Percentiles rank a stretch among this genome's conserved stretches.
These are phyloP conservation scores for Geoglossum cookeanum DNA, from an alignment of 2,329 filamentous ascomycete species.

Conservation along the genomic window DNA sequence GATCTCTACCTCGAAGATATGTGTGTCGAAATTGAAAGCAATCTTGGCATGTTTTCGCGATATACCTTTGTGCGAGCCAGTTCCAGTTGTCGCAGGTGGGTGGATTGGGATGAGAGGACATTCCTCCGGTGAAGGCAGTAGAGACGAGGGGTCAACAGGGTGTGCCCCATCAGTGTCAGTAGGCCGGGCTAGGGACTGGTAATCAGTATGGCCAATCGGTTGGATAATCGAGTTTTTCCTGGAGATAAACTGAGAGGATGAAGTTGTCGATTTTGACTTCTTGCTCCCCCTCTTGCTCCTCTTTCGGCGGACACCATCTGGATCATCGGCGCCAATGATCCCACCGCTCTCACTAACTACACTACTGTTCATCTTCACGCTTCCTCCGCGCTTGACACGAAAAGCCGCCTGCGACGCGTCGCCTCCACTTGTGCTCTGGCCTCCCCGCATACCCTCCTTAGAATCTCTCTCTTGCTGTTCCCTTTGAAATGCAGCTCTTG, in stretches of 20 bases:
- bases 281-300: conserved; percentile 22
- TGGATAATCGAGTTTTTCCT: conserved; percentile 20
- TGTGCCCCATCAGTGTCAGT: conserved; percentile 40
- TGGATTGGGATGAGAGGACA: conserved; percentile 54
- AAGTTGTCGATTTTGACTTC: conserved; percentile 31
- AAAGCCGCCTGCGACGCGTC: conserved; percentile 17
- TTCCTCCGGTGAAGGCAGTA: conserved; percentile 41
- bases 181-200: conserved; percentile 34
- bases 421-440: conserved; percentile 19
- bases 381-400: conserved; percentile 27
- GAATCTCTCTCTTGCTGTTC: conserved; percentile 27
- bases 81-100: conserved; percentile 39
- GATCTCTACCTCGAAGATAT: conserved; percentile 45
- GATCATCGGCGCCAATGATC: conserved; percentile 44
- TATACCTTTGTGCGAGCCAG: conserved; percentile 48
- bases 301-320: conserved; percentile 30
- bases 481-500: conserved; percentile 32
- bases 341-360: conserved; percentile 52
- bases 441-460: conserved; percentile 31
- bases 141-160: conserved; percentile 37
- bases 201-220: conserved; percentile 20
- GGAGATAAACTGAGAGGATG: conserved; percentile 23
- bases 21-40: conserved; percentile 42
- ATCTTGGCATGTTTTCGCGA: conserved; percentile 58
- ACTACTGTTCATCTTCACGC: conserved; percentile 34